Conservation (phyloP, 2,329 filamentous ascomycete species). For the Colletotrichum sp. region DNA sequence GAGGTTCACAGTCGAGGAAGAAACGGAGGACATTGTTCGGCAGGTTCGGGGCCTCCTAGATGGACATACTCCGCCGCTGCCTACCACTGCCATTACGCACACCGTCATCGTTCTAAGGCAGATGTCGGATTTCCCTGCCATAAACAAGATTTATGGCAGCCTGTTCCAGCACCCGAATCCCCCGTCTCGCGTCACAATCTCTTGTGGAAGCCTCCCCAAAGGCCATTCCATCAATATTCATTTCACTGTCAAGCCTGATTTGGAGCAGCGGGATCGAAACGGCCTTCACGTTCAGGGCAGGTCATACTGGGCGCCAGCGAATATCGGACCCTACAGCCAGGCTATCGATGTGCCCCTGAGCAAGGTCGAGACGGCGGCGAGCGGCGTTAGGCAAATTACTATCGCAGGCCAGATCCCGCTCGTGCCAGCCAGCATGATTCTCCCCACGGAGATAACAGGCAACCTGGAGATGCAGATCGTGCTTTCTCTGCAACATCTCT, state of each 20-base stretch:
- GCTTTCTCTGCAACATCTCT: slow-evolving; percentile 87
- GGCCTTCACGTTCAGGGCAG: slow-evolving; percentile 89
- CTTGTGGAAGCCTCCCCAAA: slow-evolving; percentile 73
- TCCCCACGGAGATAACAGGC: slow-evolving; percentile 45
- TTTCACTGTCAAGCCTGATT: slow-evolving; percentile 42
- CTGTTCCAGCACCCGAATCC: slow-evolving; percentile 82
- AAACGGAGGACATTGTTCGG: slow-evolving; percentile 52
- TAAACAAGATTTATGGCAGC: slow-evolving; percentile 78
- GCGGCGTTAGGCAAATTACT: slow-evolving; percentile 51
- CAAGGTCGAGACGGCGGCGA: background rate
- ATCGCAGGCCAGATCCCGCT: slow-evolving; percentile 94
- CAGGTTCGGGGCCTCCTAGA: slow-evolving; percentile 47
- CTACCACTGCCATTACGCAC: slow-evolving; percentile 53
- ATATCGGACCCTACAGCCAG: slow-evolving; percentile 97
- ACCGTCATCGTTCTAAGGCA: slow-evolving; percentile 73
- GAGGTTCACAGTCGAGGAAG: slow-evolving; percentile 42
- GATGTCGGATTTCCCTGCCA: slow-evolving; percentile 77
- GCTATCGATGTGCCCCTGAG: slow-evolving; percentile 63
- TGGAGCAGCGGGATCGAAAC: slow-evolving; percentile 45
- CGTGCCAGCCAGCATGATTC: slow-evolving; percentile 76
- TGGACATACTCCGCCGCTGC: slow-evolving; percentile 33
- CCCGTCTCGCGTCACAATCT: slow-evolving; percentile 83
- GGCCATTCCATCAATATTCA: slow-evolving; percentile 66
- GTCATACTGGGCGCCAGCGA: slow-evolving; percentile 97
- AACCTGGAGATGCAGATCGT: slow-evolving; percentile 63